phyloP scores from a whole-genome alignment of 345 rosid species.

The Raphanus sativus region DNA sequence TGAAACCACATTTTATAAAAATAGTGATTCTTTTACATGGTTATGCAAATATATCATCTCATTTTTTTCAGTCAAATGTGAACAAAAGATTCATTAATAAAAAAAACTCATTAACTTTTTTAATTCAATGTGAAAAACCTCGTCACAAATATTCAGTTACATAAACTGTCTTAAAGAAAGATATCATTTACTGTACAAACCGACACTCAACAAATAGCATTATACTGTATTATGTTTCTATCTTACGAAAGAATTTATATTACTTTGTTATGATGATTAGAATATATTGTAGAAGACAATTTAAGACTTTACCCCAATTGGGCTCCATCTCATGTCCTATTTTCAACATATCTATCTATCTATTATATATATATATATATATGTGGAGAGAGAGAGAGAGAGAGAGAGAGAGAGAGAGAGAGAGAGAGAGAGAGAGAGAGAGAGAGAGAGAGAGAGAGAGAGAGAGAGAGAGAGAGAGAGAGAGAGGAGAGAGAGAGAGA shows the following conservation, averaged over 20 bases:
- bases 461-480: slow-evolving; percentile 1
- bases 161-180: not conserved
- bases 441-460: not conserved
- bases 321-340: slow-evolving; percentile 38
- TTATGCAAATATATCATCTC: not conserved
- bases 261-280: not conserved
- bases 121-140: slow-evolving; percentile 14
- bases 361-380: too few relatives aligned
- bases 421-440: not conserved
- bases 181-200: slow-evolving; percentile 27
- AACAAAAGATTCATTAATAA: not conserved
- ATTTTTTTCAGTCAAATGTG: not conserved
- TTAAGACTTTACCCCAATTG: slow-evolving; percentile 39
- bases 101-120: not conserved
- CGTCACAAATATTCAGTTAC: slow-evolving; percentile 30
- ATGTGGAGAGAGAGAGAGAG: slow-evolving; percentile 1
- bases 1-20: not conserved
- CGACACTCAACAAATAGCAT: slow-evolving; percentile 30
- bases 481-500: not conserved
- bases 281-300: slow-evolving; percentile 34
- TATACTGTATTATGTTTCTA: not conserved
- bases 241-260: slow-evolving; percentile 15
- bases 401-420: not conserved
- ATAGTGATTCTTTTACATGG: not conserved
- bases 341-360: slow-evolving; percentile 11